A percentile compares a stretch with the other conserved stretches of the same genome.
phyloP scores from a whole-genome alignment of 192 early-diverging fungal species.

The Phlyctochytrium bullatum region DNA sequence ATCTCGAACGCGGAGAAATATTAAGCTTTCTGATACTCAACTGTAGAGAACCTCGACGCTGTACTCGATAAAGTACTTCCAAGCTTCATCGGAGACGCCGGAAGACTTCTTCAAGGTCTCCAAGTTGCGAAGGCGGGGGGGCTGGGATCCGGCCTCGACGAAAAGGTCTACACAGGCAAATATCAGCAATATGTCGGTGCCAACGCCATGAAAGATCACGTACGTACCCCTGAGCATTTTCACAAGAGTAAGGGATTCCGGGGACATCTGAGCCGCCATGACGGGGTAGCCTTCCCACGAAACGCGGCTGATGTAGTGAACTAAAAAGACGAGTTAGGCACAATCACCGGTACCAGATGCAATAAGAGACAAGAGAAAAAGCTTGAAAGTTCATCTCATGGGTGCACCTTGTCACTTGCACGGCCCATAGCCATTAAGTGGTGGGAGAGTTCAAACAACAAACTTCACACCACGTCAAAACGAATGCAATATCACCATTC shows the following conservation, averaged over 20 bases:
- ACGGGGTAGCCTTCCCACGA: constrained; percentile 52
- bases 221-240: constrained; percentile 8
- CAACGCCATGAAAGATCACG: too few species aligned
- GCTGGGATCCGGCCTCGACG: too few species aligned
- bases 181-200: too few species aligned
- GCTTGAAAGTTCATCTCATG: too few species aligned
- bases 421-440: not conserved
- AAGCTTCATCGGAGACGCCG: constrained; percentile 43
- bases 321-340: constrained; percentile 1
- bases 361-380: too few species aligned
- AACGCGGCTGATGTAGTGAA: constrained; percentile 53
- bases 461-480: not conserved
- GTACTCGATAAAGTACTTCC: constrained; percentile 56
- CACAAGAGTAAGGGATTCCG: constrained; percentile 7
- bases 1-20: not conserved
- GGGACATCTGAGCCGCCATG: constrained; percentile 33
- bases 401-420: too few species aligned
- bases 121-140: too few species aligned
- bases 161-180: not conserved
- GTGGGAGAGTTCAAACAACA: not conserved
- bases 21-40: constrained; percentile 8
- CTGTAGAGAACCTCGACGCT: constrained; percentile 40
- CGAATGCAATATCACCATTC: too few species aligned
- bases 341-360: too few species aligned
- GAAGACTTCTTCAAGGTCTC: constrained; percentile 24